Evolutionary conservation across 75 land plant species (phyloP), one percentile per base, ranked within the genome.

Genomic region (Pinus tabuliformis): DNA sequence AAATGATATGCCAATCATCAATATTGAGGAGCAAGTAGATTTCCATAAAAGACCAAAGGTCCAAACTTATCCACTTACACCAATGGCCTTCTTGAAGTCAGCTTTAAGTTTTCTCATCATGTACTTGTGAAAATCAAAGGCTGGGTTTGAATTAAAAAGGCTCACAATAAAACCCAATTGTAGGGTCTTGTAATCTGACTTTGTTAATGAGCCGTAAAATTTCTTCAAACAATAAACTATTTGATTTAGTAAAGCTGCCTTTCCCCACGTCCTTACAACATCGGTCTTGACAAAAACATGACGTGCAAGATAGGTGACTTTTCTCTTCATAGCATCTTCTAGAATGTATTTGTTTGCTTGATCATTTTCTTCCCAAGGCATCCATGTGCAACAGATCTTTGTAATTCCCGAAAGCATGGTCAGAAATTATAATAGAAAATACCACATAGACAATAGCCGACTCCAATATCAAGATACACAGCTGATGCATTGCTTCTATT

Each of bases 391-490:
- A 0, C 78, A 63, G 58, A 89, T 77, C 90, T 83, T 90, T 56
- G 73, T 68, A 14, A 82, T 84, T 73, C 91, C 98, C 58, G 90
- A 79, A 49, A 87, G 17, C 83, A 92, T 72, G 11, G 91, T 95
- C 36, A 89, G 70, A 30, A 30, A 30, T 30, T 30, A 30, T 0
- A 72, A 81, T 85, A 82, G 88, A 82, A 70, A 88, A 94, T 2
- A 86, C 80, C 76, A 95, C 94, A 76, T 95, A 97, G 18, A 88
- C 90, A 70, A 89, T 78, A 39, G 94, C 97, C 73, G 91, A 73
- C 36, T 89, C 88, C 72, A 95, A 93, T 65, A 93, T 89, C 70
- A 95, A 93, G 39, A 95, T 95, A 70, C 93, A 97, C 28, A 93
- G 85, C 79, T 95, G 86, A 81, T 95, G 89, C 54, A 93, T 30